These are phyloP conservation scores for Mycena rebaudengoi DNA, from an alignment of 768 basidiomycete species.

Conservation along the genomic window DNA sequence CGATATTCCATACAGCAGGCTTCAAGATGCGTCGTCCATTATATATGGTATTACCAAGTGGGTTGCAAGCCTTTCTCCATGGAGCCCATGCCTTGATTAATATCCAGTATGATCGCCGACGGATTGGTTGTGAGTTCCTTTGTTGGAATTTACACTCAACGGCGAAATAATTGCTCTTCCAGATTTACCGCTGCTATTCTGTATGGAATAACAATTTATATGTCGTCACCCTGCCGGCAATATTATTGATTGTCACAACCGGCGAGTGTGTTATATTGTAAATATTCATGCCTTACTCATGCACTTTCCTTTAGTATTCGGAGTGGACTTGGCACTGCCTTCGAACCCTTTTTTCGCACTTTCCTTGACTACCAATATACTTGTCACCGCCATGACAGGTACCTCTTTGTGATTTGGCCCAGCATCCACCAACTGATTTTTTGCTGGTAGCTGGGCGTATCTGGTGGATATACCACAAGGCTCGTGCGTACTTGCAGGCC, in stretches of 20 bases:
- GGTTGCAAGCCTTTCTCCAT: slow-evolving; percentile 12
- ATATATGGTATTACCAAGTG: slow-evolving; percentile 44
- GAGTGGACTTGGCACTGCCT: slow-evolving; percentile 36
- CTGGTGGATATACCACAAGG: not conserved
- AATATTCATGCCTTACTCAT: slow-evolving; percentile 34
- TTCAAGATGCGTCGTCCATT: slow-evolving; percentile 35
- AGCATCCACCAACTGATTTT: too few species aligned
- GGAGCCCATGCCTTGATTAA: not conserved
- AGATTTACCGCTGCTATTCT: slow-evolving; percentile 44
- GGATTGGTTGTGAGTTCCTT: slow-evolving; percentile 36
- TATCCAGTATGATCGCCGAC: slow-evolving; percentile 38
- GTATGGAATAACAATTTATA: slow-evolving; percentile 40
- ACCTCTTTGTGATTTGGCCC: too few species aligned
- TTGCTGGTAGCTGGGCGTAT: not conserved
- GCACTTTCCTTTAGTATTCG: slow-evolving; percentile 10
- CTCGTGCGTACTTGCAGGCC: not conserved
- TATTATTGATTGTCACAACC: slow-evolving; percentile 34
- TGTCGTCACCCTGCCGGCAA: slow-evolving; percentile 36
- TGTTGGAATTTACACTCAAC: not conserved
- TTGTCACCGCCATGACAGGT: slow-evolving; percentile 42
- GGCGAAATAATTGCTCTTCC: not conserved
- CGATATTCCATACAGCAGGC: slow-evolving; percentile 34
- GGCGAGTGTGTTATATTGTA: slow-evolving; percentile 36
- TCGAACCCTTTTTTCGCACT: slow-evolving; percentile 38
- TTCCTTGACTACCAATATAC: slow-evolving; percentile 38